Base-by-base conservation (phyloP, 352 stramenopile species). In the Phytophthora capsici region DNA sequence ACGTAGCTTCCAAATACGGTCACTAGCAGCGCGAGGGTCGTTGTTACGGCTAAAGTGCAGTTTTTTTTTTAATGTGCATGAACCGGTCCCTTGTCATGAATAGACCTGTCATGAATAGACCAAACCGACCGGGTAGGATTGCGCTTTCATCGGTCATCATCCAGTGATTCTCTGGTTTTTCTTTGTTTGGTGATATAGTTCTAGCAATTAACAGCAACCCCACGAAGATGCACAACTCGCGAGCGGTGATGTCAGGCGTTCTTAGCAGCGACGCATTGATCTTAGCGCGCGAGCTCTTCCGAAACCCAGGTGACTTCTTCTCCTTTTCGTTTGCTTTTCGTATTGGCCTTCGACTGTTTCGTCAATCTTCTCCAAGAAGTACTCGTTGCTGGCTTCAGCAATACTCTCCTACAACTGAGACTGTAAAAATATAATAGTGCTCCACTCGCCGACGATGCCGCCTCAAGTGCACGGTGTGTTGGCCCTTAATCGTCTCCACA, bases 351-450 rank as follows among this genome's bases (percentile, higher is more conserved):
- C 23, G 4, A 58, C 37, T 5, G 36, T 3, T 19, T 58, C 37
- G 5, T 48, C 50, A 12, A 47, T 10, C 10, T 19, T 57, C 13
- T 46, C 49, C 13, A 26, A 12, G n/a, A 58, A 58, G 14, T 49
- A 49, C 2, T 58, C 25, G 22, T 40, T 48, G n/a, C 36, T 41
- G 4, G 2, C 4, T 4, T 36, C 36, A 4, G 50, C 37, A 22
- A 49, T 58, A 7, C 49, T 23, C 17, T 49, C 51, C 51, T 37
- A 58, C 2, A 48, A n/a, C 3, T 34, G 20, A 40, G 22, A 25
- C 23, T 25, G 50, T 9, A 60, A 19, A 58, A 48, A 16, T 30
- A 58, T 5, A 58, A 58, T 4, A 58, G 40, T n/a, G 34, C 19
- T 13, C 49, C 49, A 26, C 22, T 36, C 16, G 20, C 13, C 2